These are phyloP conservation scores for Rhizopus sp. DNA, from an alignment of 371 early-diverging fungal species.

Conservation along the genomic window DNA sequence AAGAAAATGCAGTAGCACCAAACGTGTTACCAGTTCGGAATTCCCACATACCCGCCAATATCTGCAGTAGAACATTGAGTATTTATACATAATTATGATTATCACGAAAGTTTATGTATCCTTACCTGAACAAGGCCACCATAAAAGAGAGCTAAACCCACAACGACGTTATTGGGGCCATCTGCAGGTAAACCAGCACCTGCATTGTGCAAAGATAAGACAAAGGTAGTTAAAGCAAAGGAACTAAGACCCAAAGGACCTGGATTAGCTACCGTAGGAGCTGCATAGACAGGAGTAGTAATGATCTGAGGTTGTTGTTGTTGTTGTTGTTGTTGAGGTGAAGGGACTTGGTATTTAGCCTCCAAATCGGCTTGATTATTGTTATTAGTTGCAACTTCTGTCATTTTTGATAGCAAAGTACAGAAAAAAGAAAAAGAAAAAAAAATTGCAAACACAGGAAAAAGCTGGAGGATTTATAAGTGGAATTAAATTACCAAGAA, in stretches of 20 bases:
- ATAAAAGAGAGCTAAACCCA: conserved; percentile 72
- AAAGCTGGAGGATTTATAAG: too few species aligned
- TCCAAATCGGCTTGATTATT: conserved; percentile 6
- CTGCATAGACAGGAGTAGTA: conserved; percentile 21
- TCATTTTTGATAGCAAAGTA: conserved; percentile 2
- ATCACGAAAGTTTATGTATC: not conserved
- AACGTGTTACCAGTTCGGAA: conserved; percentile 77
- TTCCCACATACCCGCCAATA: conserved; percentile 86
- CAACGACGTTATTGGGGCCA: conserved; percentile 54
- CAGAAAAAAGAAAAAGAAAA: not conserved
- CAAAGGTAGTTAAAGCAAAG: conserved; percentile 75
- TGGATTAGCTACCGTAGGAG: conserved; percentile 60
- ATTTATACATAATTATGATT: conserved; percentile 4
- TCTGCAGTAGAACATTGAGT: conserved; percentile 29
- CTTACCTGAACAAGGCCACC: conserved; percentile 72
- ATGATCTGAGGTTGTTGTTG: not conserved
- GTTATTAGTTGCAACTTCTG: conserved; percentile 1
- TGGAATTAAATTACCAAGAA: too few species aligned
- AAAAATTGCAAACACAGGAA: too few species aligned
- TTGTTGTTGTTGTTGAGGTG: not conserved
- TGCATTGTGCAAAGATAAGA: conserved; percentile 64
- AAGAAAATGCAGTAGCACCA: conserved; percentile 83
- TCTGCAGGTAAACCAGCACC: conserved; percentile 61
- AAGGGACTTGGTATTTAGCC: conserved; percentile 10
- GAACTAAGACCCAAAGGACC: conserved; percentile 71